Evolutionary conservation across 2,329 filamentous ascomycete genomes (phyloP), one percentile per base, ranked within the genome.

Genomic region (Scedosporium boydii): DNA sequence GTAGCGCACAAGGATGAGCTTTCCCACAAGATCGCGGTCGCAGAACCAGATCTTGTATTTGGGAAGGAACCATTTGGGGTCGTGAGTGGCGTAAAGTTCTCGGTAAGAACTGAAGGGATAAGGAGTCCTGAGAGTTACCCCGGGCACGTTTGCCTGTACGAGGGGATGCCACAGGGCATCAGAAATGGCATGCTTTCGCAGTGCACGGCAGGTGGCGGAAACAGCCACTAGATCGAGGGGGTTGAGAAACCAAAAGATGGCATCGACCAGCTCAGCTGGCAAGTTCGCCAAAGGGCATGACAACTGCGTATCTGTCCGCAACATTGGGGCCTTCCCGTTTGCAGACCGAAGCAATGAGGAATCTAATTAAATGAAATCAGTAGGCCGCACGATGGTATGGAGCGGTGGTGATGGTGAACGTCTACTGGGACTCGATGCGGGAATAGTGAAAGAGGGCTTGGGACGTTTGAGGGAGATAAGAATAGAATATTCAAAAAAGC

Each of bases 11-110:
- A 96, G 70, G 27, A 96, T 80, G 51, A 96, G 74, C 70, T 88
- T 89, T 0, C 93, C 93, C 1, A 83, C 87, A 58, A 91, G 80
- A 34, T 87, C 82, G 2, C 79, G 81, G 72, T 96, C 91, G 64
- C 86, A 84, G 70, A 96, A 93, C 93, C 93, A 97, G 66, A 97
- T 78, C 73, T 90, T 93, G 70, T 90, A 80, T 60, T 83, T 85
- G 0, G 90, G 81, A 1, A 97, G 78, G 69, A 96, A 96, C 93
- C 93, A 97, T 68, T 87, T 85, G 0, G 88, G 87, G 66, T 95
- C 83, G 71, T 95, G 89, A 21, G 86, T 81, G 51, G 82, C 77
- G 71, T 89, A 96, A 2, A 96, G 82, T 27, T 88, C 81, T 63
- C 84, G 84, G 74, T 87, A 96, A 26, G 80, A 86, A 2, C 75